Evolutionary conservation across 2,329 filamentous ascomycete genomes (phyloP), one percentile per base, ranked within the genome.

Genomic region (Ceratocystis huliohia): DNA sequence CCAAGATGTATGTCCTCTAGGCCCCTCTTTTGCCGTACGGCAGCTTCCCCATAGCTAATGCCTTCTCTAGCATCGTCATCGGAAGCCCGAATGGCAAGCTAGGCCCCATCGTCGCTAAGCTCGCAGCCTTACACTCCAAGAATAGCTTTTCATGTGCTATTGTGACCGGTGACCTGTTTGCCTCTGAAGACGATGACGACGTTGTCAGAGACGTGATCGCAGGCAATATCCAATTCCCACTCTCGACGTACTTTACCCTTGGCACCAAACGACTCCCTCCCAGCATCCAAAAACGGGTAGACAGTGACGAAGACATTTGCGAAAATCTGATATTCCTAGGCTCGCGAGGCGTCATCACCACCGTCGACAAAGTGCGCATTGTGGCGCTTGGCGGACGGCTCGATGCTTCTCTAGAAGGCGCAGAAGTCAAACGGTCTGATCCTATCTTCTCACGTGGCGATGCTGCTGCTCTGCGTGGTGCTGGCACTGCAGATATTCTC

Each of bases 171-270:
- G 88, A 96, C 73, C 80, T 97, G 5, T 97, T 97, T 73, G 78
- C 81, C 20, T 76, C 81, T 56, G 76, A 79, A 0, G 80, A 85
- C 59, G 82, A 88, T 64, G 79, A 85, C 50, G 79, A 85, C 48
- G 80, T 83, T 15, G 59, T 94, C 4, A 77, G 80, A 10, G 81
- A 83, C 8, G 81, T 99, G 2, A 76, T 97, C 0, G 76, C 83
- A 30, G 91, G 91, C n/a, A 79, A 82, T 10, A 86, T 96, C 64
- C 73, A 80, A 25, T 79, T 97, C 3, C 87, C 92, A 2, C 78
- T 97, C 0, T 87, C 92, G 1, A 95, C 88, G 7, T 99, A 99
- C 77, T 99, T 97, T 74, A 90, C 89, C 2, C 80, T 96, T 68
- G 91, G 89, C 70, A 85, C 80, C 46, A 81, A 81, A 61, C 77